Conservation (phyloP, 768 basidiomycete species). For the Panaeolus papilionaceus region DNA sequence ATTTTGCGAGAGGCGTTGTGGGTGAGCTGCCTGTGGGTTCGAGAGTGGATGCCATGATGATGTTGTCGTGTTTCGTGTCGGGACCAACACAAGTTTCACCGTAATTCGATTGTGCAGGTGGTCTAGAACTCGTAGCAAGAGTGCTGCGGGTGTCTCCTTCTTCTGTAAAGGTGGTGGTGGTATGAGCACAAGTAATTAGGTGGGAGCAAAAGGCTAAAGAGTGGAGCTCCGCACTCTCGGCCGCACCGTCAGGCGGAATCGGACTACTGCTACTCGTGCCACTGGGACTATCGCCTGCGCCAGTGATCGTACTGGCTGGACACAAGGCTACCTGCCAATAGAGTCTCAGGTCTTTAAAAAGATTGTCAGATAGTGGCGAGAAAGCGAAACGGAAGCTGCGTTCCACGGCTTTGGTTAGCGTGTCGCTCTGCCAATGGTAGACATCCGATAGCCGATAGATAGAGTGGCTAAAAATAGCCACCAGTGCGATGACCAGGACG, state of each 20-base stretch:
- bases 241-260: conserved; percentile 10
- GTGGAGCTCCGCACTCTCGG: conserved; percentile 13
- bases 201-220: neutral
- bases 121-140: neutral
- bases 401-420: neutral
- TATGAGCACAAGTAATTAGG: neutral
- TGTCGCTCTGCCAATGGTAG: neutral
- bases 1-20: neutral
- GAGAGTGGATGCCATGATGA: neutral
- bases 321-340: conserved; percentile 12
- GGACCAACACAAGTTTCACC: neutral
- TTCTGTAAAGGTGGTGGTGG: neutral
- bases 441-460: neutral
- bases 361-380: conserved; percentile 5
- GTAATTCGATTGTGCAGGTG: neutral
- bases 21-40: neutral
- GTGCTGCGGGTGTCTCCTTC: neutral
- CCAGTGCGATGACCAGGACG: neutral
- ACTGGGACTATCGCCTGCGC: neutral
- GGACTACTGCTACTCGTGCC: neutral
- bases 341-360: conserved; percentile 13
- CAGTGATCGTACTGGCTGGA: neutral
- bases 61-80: conserved; percentile 1
- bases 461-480: neutral
- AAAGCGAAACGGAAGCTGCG: neutral